Evolutionary conservation across 495 filamentous ascomycete genomes (phyloP).

Genomic region (Neurospora tetraspora): DNA sequence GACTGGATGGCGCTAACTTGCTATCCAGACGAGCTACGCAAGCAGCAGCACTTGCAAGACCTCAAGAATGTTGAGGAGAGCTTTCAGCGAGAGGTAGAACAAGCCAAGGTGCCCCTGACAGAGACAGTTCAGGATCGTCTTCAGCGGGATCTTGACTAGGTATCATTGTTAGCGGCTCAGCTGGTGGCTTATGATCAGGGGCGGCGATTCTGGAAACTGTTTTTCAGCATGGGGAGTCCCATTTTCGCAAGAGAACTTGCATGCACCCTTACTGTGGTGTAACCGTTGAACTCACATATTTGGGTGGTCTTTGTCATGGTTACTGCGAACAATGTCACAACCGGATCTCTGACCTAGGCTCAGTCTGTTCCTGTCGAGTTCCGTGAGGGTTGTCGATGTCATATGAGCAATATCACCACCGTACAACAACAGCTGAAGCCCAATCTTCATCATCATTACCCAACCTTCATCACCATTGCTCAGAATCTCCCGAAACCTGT

Average conservation of each 20-base stretch:
- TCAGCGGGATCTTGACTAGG: not conserved
- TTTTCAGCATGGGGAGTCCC: not conserved
- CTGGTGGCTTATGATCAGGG: not conserved
- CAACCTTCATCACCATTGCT: not conserved
- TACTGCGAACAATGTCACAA: not conserved
- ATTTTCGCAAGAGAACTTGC: not conserved
- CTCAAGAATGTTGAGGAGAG: not conserved
- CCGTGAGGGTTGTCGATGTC: not conserved
- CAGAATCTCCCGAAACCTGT: not conserved
- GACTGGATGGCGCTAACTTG: constrained; percentile 29
- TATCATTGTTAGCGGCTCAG: not conserved
- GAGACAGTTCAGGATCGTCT: not conserved
- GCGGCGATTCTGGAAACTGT: not conserved
- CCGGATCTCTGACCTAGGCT: not conserved
- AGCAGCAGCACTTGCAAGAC: constrained; percentile 11
- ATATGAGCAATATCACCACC: not conserved
- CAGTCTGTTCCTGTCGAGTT: not conserved
- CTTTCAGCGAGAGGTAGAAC: not conserved
- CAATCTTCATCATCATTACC: not conserved
- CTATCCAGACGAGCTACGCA: constrained; percentile 21
- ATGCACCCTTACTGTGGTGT: not conserved
- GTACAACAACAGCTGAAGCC: not conserved
- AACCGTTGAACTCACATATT: not conserved
- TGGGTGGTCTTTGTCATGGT: not conserved
- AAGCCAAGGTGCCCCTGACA: not conserved